A percentile compares a stretch with the other conserved stretches of the same genome.
Evolutionary conservation across 75 land plant species (phyloP).

Genomic region (Selaginella moellendorffii): DNA sequence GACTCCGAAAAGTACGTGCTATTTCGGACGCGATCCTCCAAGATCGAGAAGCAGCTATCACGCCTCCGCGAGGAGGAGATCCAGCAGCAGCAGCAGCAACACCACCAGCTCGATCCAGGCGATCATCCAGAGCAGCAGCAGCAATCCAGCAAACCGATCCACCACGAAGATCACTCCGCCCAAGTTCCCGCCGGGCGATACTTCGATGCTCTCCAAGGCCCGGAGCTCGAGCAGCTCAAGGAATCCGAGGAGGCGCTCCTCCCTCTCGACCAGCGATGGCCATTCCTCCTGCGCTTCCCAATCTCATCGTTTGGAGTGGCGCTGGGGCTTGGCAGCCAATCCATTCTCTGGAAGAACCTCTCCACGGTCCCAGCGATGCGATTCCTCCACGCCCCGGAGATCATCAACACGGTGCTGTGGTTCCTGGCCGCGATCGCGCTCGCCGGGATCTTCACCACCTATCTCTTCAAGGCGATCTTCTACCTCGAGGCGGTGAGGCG

Average conservation of each 20-base stretch:
- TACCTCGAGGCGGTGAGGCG: conserved; percentile 75
- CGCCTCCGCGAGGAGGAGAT: background rate
- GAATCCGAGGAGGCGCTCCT: conserved; percentile 49
- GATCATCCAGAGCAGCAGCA: too few relatives aligned
- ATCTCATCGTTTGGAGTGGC: conserved; percentile 59
- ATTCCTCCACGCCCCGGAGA: conserved; percentile 41
- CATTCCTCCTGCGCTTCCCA: conserved; percentile 74
- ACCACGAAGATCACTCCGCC: too few relatives aligned
- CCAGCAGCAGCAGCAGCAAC: too few relatives aligned
- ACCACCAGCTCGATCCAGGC: too few relatives aligned
- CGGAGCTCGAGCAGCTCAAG: conserved; percentile 17
- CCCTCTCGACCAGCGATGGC: conserved; percentile 57
- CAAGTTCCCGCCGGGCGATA: too few relatives aligned
- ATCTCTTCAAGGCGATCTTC: conserved; percentile 43
- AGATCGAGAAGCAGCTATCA: conserved; percentile 46
- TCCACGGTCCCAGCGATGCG: conserved; percentile 33
- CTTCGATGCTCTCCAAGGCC: too few relatives aligned
- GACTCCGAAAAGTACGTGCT: conserved; percentile 30
- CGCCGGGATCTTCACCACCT: conserved; percentile 32
- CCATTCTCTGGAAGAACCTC: conserved; percentile 63
- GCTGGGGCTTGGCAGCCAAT: conserved; percentile 71
- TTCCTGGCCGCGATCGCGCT: conserved; percentile 37
- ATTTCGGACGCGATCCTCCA: conserved; percentile 54
- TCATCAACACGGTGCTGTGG: conserved; percentile 59
- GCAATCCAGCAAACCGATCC: too few relatives aligned